Evolutionary conservation across 352 stramenopile species (phyloP).

Genomic region (Blastocystis sp.): DNA sequence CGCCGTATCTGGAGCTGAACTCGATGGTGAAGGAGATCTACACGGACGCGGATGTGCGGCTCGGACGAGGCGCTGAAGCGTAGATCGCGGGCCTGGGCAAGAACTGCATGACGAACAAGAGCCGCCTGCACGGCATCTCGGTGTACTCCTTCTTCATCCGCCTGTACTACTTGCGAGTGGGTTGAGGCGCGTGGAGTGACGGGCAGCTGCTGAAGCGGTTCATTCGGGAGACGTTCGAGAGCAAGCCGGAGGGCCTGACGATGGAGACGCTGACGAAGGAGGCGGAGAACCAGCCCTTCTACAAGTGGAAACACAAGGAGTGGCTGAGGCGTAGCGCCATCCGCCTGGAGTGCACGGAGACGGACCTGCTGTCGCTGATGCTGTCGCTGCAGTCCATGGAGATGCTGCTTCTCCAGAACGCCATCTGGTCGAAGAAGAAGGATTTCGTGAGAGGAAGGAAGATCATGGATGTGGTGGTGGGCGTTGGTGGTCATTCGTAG

Average conservation of each 20-base stretch:
- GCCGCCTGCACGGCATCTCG: slow-evolving; percentile 3
- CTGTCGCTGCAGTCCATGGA: slow-evolving; percentile 9
- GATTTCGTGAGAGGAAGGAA: slow-evolving; percentile 39
- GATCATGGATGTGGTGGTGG: not conserved
- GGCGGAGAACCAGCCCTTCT: slow-evolving; percentile 22
- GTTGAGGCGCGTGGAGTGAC: not conserved
- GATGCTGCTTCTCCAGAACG: not conserved
- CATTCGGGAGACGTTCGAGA: not conserved
- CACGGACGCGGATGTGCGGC: not conserved
- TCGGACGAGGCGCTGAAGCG: not conserved
- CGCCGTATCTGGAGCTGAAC: not conserved
- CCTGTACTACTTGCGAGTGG: slow-evolving; percentile 39
- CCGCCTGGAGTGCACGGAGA: not conserved
- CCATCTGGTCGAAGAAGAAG: slow-evolving; percentile 39
- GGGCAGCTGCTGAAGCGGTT: slow-evolving; percentile 14
- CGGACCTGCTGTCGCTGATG: slow-evolving; percentile 27
- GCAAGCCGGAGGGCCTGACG: not conserved
- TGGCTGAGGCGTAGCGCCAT: not conserved
- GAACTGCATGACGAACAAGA: slow-evolving; percentile 49
- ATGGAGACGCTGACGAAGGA: not conserved
- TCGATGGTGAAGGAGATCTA: not conserved
- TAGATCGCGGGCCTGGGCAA: slow-evolving; percentile 59
- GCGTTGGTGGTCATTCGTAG: not conserved
- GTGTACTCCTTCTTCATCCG: slow-evolving; percentile 59
- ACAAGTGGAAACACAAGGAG: not conserved